phyloP scores from a whole-genome alignment of 2,329 filamentous ascomycete species.

The Zasmidium cellare region DNA sequence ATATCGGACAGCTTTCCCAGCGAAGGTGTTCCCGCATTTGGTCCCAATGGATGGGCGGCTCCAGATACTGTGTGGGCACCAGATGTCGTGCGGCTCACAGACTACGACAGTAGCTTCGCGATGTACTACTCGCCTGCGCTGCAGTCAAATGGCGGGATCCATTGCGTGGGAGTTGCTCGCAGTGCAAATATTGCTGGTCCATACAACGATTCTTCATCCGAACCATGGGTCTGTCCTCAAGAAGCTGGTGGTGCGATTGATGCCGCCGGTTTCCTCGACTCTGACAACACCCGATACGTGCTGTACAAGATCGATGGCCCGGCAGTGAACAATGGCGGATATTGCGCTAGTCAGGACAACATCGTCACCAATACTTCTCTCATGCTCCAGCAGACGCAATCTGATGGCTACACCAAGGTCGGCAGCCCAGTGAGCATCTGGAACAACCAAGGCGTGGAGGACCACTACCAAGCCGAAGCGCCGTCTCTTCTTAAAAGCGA shows the following conservation, averaged over 20 bases:
- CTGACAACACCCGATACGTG: constrained; percentile 57
- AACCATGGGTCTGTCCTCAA: constrained; percentile 24
- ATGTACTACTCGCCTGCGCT: constrained; percentile 29
- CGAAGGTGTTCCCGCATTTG: constrained; percentile 22
- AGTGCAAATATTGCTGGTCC: constrained; percentile 22
- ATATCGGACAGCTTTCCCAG: constrained; percentile 54
- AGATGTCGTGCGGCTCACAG: constrained; percentile 51
- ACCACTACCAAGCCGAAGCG: constrained; percentile 25
- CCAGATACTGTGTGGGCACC: constrained; percentile 54
- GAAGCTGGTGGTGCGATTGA: constrained; percentile 54
- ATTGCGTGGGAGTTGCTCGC: constrained; percentile 27
- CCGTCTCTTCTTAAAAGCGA: constrained; percentile 20
- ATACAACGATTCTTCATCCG: constrained; percentile 20
- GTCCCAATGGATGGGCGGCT: constrained; percentile 11
- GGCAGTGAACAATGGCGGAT: constrained; percentile 34
- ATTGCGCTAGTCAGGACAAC: constrained; percentile 43
- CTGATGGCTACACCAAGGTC: constrained; percentile 44
- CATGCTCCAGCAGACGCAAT: constrained; percentile 55
- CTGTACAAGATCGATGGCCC: constrained; percentile 69
- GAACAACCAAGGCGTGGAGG: constrained; percentile 25
- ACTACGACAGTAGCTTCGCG: constrained; percentile 24
- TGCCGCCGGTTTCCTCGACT: constrained; percentile 59
- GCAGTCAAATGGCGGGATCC: constrained; percentile 19
- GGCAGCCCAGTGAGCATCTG: constrained; percentile 17
- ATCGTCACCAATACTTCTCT: constrained; percentile 52